phyloP scores from a whole-genome alignment of 140 eudicot genomes.

The Senecio squalidus region DNA sequence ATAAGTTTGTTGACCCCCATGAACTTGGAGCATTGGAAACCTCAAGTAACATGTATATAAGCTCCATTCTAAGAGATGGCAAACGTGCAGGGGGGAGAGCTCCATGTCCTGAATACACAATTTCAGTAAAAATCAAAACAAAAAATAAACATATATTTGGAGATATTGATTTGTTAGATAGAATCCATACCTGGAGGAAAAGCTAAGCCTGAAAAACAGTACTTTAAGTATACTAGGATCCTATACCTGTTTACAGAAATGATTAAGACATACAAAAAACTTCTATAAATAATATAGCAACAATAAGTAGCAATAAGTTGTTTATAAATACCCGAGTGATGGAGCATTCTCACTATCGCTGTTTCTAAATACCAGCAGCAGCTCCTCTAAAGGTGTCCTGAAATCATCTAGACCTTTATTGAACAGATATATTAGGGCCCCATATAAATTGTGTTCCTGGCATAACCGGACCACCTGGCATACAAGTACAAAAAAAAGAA shows the following conservation, averaged over 20 bases:
- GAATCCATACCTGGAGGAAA: constrained; percentile 84
- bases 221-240: constrained; percentile 94
- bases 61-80: constrained; percentile 76
- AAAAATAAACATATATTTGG: not conserved
- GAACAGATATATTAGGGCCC: constrained; percentile 90
- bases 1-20: constrained; percentile 37
- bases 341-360: constrained; percentile 59
- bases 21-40: constrained; percentile 52
- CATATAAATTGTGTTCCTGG: constrained; percentile 77
- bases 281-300: not conserved
- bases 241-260: constrained; percentile 64
- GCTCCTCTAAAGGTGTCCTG: constrained; percentile 93
- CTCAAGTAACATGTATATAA: constrained; percentile 62
- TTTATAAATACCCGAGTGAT: constrained; percentile 82
- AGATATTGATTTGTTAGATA: not conserved
- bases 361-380: constrained; percentile 50
- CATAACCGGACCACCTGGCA: constrained; percentile 84
- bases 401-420: constrained; percentile 94
- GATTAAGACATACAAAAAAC: not conserved
- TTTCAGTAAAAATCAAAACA: constrained; percentile 1
- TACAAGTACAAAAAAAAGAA: constrained; percentile 15
- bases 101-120: constrained; percentile 72
- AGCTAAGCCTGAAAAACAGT: constrained; percentile 86
- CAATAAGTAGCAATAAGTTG: no score
- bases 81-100: constrained; percentile 55